A percentile compares a stretch with the other conserved stretches of the same genome.
These are phyloP conservation scores for Sclerotinia trifoliorum DNA, from an alignment of 2,329 filamentous ascomycete genomes.

Conservation along the genomic window DNA sequence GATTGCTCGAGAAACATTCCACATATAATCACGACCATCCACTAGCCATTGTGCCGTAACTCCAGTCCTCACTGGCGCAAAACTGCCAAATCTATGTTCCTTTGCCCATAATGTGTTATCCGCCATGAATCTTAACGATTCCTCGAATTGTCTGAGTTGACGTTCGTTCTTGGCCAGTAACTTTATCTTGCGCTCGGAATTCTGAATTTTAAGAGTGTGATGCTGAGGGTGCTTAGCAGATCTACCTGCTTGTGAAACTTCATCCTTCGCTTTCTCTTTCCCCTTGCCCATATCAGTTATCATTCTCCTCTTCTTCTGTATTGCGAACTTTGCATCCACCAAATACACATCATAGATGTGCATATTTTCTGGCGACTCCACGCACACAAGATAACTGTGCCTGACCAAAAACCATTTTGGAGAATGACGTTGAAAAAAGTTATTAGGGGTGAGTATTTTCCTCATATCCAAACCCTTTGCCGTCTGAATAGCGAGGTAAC, in stretches of 20 bases:
- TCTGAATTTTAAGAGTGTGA: slow-evolving; percentile 83
- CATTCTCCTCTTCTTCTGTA: slow-evolving; percentile 69
- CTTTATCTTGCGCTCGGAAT: slow-evolving; percentile 88
- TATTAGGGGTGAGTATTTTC: slow-evolving; percentile 72
- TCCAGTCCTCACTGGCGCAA: slow-evolving; percentile 80
- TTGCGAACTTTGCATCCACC: slow-evolving; percentile 83
- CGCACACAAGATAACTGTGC: slow-evolving; percentile 95
- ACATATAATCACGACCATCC: slow-evolving; percentile 97
- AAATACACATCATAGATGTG: slow-evolving; percentile 98
- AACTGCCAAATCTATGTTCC: slow-evolving; percentile 86
- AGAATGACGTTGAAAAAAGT: slow-evolving; percentile 77
- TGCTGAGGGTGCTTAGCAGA: slow-evolving; percentile 56
- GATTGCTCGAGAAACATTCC: slow-evolving; percentile 95
- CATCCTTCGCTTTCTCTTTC: slow-evolving; percentile 41
- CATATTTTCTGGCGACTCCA: slow-evolving; percentile 98
- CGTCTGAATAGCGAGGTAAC: slow-evolving; percentile 87
- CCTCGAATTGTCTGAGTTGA: slow-evolving; percentile 86
- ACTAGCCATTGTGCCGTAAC: slow-evolving; percentile 96
- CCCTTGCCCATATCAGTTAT: slow-evolving; percentile 55
- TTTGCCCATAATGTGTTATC: slow-evolving; percentile 78
- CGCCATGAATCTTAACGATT: slow-evolving; percentile 86
- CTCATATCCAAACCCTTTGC: slow-evolving; percentile 86
- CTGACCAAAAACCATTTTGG: slow-evolving; percentile 98
- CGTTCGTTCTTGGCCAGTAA: slow-evolving; percentile 88
- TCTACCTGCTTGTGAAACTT: slow-evolving; percentile 34